Base-by-base conservation (phyloP, 2,329 filamentous ascomycete genomes). In the Pseudogymnoascus sp. region DNA sequence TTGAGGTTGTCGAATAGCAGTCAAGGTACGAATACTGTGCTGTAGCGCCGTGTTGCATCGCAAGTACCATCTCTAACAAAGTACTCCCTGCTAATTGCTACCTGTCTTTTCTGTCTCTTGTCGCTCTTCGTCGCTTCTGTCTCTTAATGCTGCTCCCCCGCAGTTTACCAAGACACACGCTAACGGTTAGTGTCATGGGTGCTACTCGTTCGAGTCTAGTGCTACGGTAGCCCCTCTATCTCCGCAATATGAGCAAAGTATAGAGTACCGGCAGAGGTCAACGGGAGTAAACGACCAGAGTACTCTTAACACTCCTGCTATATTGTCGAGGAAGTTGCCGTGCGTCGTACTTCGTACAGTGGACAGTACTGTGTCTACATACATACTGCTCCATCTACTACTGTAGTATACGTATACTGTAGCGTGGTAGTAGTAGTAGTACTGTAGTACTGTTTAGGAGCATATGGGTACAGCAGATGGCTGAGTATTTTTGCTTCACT, bases 201-300 rank as follows among this genome's bases (percentile, higher is more conserved):
- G 23, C 17, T 53, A 29, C 46, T n/a, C 7, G 10, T 53, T 31
- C n/a, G 46, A 53, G 46, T n/a, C 46, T 53, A 53, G 46, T 53
- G 46, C 46, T 53, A 53, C 46, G 46, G 46, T 53, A 53, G 46
- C 46, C 46, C 46, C 46, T 53, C 46, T 53, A 53, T 53, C 46
- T 53, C 46, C 46, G 46, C 46, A 53, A 53, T 53, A 53, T 17
- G 9, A 31, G 1, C 23, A 17, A 53, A 31, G 46, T 53, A 53
- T 5, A 53, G 15, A 19, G 46, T 53, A 53, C 46, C 15, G 31
- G 23, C 4, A 31, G 19, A 7, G 4, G 26, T 29, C 21, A 31
- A 17, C 46, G 46, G 46, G 46, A 53, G 46, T 17, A 11, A 31
- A 19, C 46, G 46, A 53, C 9, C 15, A 17, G 26, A 11, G 23